phyloP scores from a whole-genome alignment of 2,329 filamentous ascomycete genomes.

The Clonostachys solani region DNA sequence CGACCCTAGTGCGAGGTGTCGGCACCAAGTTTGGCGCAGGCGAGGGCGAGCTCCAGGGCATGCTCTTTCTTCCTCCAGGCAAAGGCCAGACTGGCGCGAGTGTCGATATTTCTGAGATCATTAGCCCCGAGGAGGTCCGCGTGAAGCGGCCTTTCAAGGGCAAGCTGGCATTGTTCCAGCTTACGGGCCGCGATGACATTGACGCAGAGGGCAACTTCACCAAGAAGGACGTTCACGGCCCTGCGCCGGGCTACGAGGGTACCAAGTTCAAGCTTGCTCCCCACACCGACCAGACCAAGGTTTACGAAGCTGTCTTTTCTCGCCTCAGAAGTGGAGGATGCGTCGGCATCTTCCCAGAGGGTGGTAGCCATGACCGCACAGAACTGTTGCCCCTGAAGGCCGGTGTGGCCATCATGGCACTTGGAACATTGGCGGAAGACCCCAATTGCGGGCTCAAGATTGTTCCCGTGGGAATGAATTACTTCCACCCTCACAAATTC shows the following conservation, averaged over 20 bases:
- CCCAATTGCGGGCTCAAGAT: constrained; percentile 89
- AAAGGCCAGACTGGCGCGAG: constrained; percentile 74
- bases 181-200: constrained; percentile 76
- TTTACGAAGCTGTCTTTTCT: constrained; percentile 90
- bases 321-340: constrained; percentile 79
- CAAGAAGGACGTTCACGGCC: constrained; percentile 47
- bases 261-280: constrained; percentile 84
- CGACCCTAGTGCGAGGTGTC: constrained; percentile 72
- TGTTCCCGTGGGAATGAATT: constrained; percentile 97
- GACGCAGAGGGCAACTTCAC: constrained; percentile 61
- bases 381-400: constrained; percentile 91
- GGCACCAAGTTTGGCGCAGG: constrained; percentile 76
- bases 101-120: constrained; percentile 78
- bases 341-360: constrained; percentile 95
- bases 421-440: constrained; percentile 81
- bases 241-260: constrained; percentile 64
- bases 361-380: constrained; percentile 90
- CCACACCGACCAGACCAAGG: constrained; percentile 88
- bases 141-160: constrained; percentile 86
- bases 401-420: constrained; percentile 95
- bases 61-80: constrained; percentile 80
- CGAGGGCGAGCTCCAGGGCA: constrained; percentile 72
- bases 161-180: constrained; percentile 68
- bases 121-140: constrained; percentile 74
- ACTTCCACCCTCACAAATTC: constrained; percentile 99